Conservation (phyloP, 495 filamentous ascomycete species). For the Venustampulla echinocandica region DNA sequence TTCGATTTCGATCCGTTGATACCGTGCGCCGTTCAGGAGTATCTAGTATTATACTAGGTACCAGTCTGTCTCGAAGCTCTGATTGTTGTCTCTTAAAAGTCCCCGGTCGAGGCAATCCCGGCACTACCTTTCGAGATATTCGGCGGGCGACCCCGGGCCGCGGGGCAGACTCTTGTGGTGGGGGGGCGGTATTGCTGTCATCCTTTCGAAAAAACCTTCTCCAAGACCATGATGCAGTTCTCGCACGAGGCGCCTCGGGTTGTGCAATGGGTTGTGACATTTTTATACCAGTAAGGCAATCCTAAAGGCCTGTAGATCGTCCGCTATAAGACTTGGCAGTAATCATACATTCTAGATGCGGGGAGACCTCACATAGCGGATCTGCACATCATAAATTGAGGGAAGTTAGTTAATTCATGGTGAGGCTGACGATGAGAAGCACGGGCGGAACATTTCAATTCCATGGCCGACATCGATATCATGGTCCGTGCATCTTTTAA, state of each 20-base stretch:
- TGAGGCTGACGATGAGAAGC: no score
- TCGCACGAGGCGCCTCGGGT: constrained; percentile 17
- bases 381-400: no score
- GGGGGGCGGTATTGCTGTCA: constrained; percentile 4
- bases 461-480: no score
- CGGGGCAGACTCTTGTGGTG: constrained; percentile 13
- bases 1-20: constrained; percentile 51
- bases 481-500: no score
- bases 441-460: no score
- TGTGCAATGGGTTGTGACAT: no score
- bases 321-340: no score
- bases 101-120: constrained; percentile 62
- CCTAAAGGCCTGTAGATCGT: no score
- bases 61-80: constrained; percentile 64
- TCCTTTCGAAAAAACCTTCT: constrained; percentile 29
- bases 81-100: constrained; percentile 77
- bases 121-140: constrained; percentile 63
- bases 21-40: constrained; percentile 62
- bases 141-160: constrained; percentile 42
- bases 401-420: no score
- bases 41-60: constrained; percentile 50
- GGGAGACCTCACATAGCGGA: no score
- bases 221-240: constrained; percentile 22
- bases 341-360: no score
- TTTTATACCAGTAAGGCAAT: no score